Conservation (phyloP, 106 monocot species). For the Iris macrosiphon region DNA sequence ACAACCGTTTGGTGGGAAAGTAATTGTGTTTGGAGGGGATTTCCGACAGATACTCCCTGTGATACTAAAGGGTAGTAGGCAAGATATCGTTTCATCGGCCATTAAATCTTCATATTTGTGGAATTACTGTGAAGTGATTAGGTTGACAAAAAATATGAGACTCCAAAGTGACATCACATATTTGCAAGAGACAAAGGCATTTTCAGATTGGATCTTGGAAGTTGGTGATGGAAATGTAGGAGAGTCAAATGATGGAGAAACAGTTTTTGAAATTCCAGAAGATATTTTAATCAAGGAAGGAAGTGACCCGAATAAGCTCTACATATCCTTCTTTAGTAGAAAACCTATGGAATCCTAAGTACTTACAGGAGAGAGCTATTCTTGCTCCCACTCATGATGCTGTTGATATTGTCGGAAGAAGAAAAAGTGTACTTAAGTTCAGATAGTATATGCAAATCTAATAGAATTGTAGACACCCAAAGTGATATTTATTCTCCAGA, state of each 20-base stretch:
- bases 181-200: background rate
- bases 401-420: background rate
- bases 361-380: background rate
- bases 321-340: background rate
- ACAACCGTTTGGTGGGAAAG: conserved; percentile 13
- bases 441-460: background rate
- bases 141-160: conserved; percentile 9
- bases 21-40: conserved; percentile 15
- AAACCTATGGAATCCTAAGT: background rate
- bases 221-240: conserved; percentile 11
- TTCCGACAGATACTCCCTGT: conserved; percentile 22
- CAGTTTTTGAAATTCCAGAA: background rate
- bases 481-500: conserved; percentile 1
- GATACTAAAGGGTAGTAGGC: background rate
- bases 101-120: background rate
- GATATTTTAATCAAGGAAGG: background rate
- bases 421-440: background rate
- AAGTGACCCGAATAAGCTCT: background rate
- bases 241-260: background rate
- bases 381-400: background rate
- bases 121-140: background rate
- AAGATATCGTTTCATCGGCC: conserved; percentile 1
- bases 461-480: background rate
- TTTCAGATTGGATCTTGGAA: conserved; percentile 11
- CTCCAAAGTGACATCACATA: background rate